A percentile compares a stretch with the other conserved stretches of the same genome.
Evolutionary conservation across 257 asterid genomes (phyloP).

Genomic region (Echites panduratus): DNA sequence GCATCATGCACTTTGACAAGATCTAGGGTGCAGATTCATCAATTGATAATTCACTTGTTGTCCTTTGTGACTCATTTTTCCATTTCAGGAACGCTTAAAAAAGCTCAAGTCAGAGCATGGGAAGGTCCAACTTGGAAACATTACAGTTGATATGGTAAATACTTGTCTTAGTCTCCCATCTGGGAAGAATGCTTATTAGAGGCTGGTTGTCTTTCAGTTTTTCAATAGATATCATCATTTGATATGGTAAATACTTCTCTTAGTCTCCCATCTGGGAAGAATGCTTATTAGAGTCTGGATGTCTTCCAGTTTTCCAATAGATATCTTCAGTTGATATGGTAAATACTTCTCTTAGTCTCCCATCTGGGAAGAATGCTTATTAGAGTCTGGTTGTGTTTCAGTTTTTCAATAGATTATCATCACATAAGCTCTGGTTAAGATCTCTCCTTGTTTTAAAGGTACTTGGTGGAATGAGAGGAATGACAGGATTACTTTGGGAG

Average conservation of each 20-base stretch:
- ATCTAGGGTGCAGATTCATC: background rate
- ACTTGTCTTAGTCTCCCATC: conserved; percentile 3
- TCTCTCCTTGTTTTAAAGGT: conserved; percentile 45
- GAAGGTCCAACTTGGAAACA: conserved; percentile 76
- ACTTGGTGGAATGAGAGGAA: conserved; percentile 99
- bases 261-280: background rate
- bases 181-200: background rate
- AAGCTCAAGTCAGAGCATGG: conserved; percentile 75
- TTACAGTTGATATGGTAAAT: conserved; percentile 83
- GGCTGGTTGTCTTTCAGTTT: background rate
- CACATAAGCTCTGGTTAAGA: background rate
- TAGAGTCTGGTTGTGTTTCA: background rate
- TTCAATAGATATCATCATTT: background rate
- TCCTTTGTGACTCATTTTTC: conserved; percentile 10
- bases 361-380: background rate
- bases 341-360: conserved; percentile 14
- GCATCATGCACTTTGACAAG: background rate
- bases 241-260: conserved; percentile 52
- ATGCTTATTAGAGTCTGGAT: background rate
- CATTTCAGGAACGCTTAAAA: conserved; percentile 65
- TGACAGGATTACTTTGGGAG: conserved; percentile 99
- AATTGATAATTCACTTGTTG: background rate
- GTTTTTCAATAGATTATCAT: background rate
- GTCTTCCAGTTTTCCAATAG: background rate
- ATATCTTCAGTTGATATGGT: too few species aligned